A percentile compares a stretch with the other conserved stretches of the same genome.
phyloP scores from a whole-genome alignment of 2,329 filamentous ascomycete genomes.

The Fusarium liriodendri region DNA sequence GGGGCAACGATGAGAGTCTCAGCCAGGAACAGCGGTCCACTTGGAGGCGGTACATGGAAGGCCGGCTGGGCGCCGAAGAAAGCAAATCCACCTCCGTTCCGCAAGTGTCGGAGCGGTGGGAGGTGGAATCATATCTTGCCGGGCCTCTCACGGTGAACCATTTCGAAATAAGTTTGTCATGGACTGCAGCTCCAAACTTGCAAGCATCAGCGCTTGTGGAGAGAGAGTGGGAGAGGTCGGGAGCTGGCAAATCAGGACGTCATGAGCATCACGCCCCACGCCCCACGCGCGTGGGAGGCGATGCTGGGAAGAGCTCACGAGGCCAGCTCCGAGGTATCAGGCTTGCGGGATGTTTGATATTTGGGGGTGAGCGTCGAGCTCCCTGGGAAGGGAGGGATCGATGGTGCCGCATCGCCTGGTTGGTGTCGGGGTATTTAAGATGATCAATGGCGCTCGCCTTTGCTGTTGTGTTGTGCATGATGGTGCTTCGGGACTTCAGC shows the following conservation, averaged over 20 bases:
- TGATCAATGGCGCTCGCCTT: conserved; percentile 16
- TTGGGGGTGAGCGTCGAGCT: neutral
- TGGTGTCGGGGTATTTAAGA: conserved; percentile 17
- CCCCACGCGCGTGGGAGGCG: conserved; percentile 43
- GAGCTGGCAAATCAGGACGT: conserved; percentile 41
- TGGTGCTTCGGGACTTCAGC: conserved; percentile 29
- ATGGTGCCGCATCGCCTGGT: neutral
- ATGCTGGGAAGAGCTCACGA: conserved; percentile 38
- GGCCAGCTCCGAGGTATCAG: conserved; percentile 26
- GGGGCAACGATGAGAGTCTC: conserved; percentile 23
- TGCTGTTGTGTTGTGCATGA: conserved; percentile 15
- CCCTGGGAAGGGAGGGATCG: conserved; percentile 1
- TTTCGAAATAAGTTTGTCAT: conserved; percentile 47
- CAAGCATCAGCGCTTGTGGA: conserved; percentile 44
- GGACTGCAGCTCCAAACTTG: conserved; percentile 35
- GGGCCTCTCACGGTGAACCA: conserved; percentile 37
- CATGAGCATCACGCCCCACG: conserved; percentile 40
- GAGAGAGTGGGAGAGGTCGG: conserved; percentile 43
- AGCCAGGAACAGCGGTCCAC: conserved; percentile 39
- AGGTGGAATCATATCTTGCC: conserved; percentile 23
- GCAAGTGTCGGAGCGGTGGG: conserved; percentile 25
- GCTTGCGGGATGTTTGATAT: conserved; percentile 3
- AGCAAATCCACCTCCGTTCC: conserved; percentile 17
- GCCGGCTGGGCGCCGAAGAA: conserved; percentile 23
- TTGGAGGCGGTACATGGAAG: conserved; percentile 15